These are phyloP conservation scores for Pterocarpus macrocarpus DNA, from an alignment of 306 rosid species.

Conservation along the genomic window DNA sequence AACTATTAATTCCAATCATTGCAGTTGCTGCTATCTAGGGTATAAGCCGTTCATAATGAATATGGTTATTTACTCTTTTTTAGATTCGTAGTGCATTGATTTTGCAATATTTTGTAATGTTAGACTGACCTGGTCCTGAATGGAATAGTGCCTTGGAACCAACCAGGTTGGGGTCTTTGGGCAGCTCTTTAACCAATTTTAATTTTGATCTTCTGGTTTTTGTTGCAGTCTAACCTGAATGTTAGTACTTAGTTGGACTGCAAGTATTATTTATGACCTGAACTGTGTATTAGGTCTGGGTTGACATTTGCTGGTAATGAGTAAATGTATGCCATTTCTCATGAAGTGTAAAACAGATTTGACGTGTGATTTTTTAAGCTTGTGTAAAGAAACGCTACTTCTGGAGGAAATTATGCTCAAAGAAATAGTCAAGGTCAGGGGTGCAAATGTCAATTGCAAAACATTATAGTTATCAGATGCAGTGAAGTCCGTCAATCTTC, in stretches of 20 bases:
- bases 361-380: not conserved
- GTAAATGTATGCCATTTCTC: too few relatives aligned
- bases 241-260: not conserved
- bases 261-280: not conserved
- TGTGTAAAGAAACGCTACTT: constrained; percentile 5
- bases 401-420: not conserved
- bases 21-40: not conserved
- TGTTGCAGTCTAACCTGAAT: constrained; percentile 1
- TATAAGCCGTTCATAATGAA: constrained; percentile 4
- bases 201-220: constrained; percentile 4
- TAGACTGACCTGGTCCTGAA: not conserved
- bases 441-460: constrained; percentile 16
- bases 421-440: constrained; percentile 14
- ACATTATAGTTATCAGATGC: constrained; percentile 25
- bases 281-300: too few relatives aligned
- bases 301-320: too few relatives aligned
- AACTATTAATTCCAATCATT: constrained; percentile 9
- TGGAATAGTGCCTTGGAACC: not conserved
- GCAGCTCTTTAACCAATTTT: not conserved
- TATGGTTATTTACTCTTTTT: not conserved
- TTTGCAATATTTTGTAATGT: constrained; percentile 17
- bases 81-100: constrained; percentile 1
- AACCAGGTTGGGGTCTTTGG: not conserved
- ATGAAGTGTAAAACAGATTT: not conserved
- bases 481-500: constrained; percentile 19